Percentiles rank a stretch among this genome's conserved stretches.
Evolutionary conservation across 805 yeast genomes (phyloP).

Genomic region (Candida vartiovaarae): DNA sequence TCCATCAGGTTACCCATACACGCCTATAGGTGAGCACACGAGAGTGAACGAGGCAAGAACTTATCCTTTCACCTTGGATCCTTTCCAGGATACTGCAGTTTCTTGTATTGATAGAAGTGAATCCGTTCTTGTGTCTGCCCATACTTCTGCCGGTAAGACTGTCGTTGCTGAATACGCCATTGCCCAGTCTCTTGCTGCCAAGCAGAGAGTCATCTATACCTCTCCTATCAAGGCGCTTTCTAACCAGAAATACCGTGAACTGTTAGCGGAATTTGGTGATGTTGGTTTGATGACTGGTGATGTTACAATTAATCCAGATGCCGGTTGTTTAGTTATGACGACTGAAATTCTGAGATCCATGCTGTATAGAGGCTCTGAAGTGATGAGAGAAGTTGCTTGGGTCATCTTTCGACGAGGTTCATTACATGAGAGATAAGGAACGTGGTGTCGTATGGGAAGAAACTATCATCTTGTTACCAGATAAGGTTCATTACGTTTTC

Average conservation of each 20-base stretch:
- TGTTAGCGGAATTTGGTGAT: constrained; percentile 84
- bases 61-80: constrained; percentile 90
- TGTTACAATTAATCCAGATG: constrained; percentile 96
- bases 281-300: constrained; percentile 99
- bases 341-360: constrained; percentile 95
- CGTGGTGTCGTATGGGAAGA: constrained; percentile 99
- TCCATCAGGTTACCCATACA: constrained; percentile 85
- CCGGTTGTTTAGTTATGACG: constrained; percentile 97
- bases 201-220: constrained; percentile 91
- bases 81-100: constrained; percentile 94
- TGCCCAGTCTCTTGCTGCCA: constrained; percentile 90
- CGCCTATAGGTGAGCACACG: constrained; percentile 83
- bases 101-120: constrained; percentile 94
- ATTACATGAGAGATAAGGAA: constrained; percentile 95
- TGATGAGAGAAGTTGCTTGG: constrained; percentile 99
- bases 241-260: constrained; percentile 85
- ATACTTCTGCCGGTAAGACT: constrained; percentile 97
- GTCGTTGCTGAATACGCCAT: constrained; percentile 98
- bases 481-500: constrained; percentile 90
- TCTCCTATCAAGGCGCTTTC: constrained; percentile 92
- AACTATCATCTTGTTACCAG: constrained; percentile 91
- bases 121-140: constrained; percentile 95
- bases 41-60: constrained; percentile 74
- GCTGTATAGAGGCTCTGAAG: constrained; percentile 96
- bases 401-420: constrained; percentile 97